Evolutionary conservation across 768 basidiomycete genomes (phyloP).

Genomic region (Holtermanniella nyarrowii): DNA sequence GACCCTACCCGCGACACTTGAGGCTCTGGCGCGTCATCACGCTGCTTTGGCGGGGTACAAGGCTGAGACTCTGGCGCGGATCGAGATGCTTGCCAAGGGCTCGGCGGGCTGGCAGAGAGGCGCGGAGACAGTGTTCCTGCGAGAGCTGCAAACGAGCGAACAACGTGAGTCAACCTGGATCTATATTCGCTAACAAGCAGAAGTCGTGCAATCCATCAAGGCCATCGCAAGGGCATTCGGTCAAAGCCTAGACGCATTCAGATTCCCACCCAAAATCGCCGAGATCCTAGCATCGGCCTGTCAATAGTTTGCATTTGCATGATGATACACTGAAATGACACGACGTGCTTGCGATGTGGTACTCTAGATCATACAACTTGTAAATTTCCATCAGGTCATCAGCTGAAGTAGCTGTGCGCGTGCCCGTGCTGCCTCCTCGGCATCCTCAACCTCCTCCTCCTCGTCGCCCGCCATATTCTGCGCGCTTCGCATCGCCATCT

Average conservation of each 20-base stretch:
- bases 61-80: conserved; percentile 8
- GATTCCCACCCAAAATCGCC: conserved; percentile 25
- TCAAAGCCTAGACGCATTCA: conserved; percentile 27
- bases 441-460: background rate
- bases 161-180: background rate
- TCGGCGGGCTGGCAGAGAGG: background rate
- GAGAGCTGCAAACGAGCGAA: background rate
- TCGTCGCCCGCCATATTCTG: background rate
- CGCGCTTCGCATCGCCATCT: background rate
- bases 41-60: conserved; percentile 15
- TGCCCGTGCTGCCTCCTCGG: background rate
- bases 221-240: conserved; percentile 15
- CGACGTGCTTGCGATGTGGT: too few relatives aligned
- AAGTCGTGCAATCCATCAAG: background rate
- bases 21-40: conserved; percentile 27
- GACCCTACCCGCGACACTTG: conserved; percentile 26
- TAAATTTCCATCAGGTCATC: background rate
- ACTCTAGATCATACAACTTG: too few relatives aligned
- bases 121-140: background rate
- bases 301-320: background rate
- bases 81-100: background rate
- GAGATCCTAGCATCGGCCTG: conserved; percentile 7
- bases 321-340: background rate
- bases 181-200: background rate
- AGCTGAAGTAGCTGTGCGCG: background rate